phyloP scores from a whole-genome alignment of 225 moss, liverwort and hornwort genomes.

The Rhytidiadelphus loreus region DNA sequence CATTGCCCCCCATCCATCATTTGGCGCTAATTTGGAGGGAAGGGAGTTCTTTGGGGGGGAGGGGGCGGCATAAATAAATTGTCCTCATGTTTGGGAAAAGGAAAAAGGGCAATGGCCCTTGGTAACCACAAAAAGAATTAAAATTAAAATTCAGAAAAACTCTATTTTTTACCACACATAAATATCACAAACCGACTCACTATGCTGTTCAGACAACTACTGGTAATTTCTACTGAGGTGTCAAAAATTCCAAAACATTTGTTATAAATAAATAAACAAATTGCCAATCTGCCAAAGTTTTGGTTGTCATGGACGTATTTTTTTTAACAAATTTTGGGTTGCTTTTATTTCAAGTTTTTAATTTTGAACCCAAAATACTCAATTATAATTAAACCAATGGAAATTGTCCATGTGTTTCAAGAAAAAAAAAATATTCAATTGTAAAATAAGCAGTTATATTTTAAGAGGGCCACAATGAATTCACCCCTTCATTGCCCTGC shows the following conservation, averaged over 20 bases:
- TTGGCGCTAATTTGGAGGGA: not conserved
- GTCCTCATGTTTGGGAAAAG: not conserved
- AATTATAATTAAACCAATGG: too few relatives aligned
- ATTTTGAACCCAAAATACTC: not conserved
- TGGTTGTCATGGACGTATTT: not conserved
- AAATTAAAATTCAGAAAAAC: not conserved
- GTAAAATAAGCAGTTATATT: too few relatives aligned
- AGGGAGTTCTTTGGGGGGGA: not conserved
- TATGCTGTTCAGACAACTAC: not conserved
- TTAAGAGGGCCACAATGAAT: too few relatives aligned
- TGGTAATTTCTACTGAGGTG: not conserved
- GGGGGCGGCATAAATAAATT: not conserved
- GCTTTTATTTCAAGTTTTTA: not conserved
- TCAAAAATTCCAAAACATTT: too few relatives aligned
- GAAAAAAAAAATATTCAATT: too few relatives aligned
- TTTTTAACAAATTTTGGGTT: not conserved
- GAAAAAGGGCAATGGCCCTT: too few relatives aligned
- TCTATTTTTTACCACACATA: too few relatives aligned
- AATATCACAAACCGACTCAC: not conserved
- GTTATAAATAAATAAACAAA: too few relatives aligned
- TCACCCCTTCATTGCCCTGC: too few relatives aligned
- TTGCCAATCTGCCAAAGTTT: not conserved
- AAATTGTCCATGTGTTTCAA: too few relatives aligned
- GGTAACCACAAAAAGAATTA: not conserved
- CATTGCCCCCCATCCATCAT: too few relatives aligned